These are phyloP conservation scores for Colletotrichum melonis DNA, from an alignment of 2,329 filamentous ascomycete genomes.

Conservation along the genomic window DNA sequence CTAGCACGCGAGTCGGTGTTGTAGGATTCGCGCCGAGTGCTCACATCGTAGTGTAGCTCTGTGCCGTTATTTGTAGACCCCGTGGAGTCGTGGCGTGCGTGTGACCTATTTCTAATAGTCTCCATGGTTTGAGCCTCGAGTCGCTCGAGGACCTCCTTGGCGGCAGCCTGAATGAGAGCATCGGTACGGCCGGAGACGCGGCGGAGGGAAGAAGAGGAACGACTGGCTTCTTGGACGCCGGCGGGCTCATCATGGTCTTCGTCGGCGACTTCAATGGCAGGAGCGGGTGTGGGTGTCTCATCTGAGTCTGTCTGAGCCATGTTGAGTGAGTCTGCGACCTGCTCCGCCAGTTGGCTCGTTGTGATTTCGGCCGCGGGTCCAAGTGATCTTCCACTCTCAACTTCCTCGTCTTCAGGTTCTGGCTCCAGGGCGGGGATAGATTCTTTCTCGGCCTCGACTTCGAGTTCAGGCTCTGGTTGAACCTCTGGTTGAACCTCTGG, in stretches of 20 bases:
- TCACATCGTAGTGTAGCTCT: slow-evolving; percentile 42
- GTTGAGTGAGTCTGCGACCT: slow-evolving; percentile 6
- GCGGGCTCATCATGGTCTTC: not conserved
- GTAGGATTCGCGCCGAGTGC: slow-evolving; percentile 17
- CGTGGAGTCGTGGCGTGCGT: slow-evolving; percentile 16
- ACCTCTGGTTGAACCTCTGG: not conserved
- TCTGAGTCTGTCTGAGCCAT: not conserved
- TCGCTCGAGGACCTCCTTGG: slow-evolving; percentile 60
- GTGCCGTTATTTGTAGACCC: slow-evolving; percentile 42
- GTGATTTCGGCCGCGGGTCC: slow-evolving; percentile 9
- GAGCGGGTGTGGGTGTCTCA: not conserved
- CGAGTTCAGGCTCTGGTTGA: not conserved
- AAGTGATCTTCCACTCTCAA: not conserved
- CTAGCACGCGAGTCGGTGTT: slow-evolving; percentile 20
- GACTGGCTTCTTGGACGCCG: slow-evolving; percentile 17
- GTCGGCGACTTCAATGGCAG: not conserved
- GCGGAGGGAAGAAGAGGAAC: slow-evolving; percentile 42
- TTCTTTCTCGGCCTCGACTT: not conserved
- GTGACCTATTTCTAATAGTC: slow-evolving; percentile 40
- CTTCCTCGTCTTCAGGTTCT: not conserved
- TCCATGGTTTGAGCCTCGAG: slow-evolving; percentile 51
- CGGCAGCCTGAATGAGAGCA: slow-evolving; percentile 64
- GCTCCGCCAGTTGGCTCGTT: not conserved
- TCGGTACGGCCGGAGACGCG: slow-evolving; percentile 59
- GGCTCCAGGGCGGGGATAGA: not conserved